A percentile compares a stretch with the other conserved stretches of the same genome.
Evolutionary conservation across 345 rosid species (phyloP).

Genomic region (Populus simonii): DNA sequence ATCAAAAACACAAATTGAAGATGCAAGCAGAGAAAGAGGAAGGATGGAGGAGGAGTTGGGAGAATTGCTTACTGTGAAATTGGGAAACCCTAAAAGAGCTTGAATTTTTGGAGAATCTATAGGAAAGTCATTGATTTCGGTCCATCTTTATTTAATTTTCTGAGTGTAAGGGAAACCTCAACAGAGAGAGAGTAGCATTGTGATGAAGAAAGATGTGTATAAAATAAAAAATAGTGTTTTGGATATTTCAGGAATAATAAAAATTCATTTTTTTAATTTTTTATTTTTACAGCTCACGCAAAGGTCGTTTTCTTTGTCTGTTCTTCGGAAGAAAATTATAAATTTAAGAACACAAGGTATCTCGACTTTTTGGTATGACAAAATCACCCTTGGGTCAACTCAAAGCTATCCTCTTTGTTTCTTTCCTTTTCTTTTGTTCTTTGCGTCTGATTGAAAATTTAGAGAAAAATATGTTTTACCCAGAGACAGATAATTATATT

Average conservation of each 20-base stretch:
- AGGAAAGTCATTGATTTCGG: slow-evolving; percentile 19
- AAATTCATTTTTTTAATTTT: background rate
- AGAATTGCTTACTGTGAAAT: slow-evolving; percentile 24
- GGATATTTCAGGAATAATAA: background rate
- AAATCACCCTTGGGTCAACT: background rate
- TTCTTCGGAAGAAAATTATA: slow-evolving; percentile 4
- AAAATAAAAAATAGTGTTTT: background rate
- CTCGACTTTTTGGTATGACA: background rate
- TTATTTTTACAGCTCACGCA: slow-evolving; percentile 3
- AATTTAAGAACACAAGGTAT: background rate
- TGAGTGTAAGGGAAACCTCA: slow-evolving; percentile 28
- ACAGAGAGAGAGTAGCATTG: slow-evolving; percentile 30
- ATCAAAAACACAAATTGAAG: background rate
- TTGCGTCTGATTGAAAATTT: background rate
- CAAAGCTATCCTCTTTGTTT: background rate
- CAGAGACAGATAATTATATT: background rate
- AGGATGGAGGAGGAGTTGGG: background rate
- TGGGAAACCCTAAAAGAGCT: slow-evolving; percentile 9
- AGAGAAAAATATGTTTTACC: background rate
- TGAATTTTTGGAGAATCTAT: slow-evolving; percentile 2
- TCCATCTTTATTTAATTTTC: slow-evolving; percentile 5
- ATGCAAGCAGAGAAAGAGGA: background rate
- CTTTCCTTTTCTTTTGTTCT: background rate
- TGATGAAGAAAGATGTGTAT: slow-evolving; percentile 10
- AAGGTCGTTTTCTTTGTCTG: slow-evolving; percentile 20